phyloP scores from a whole-genome alignment of 257 asterid genomes.

The Buddleja alternifolia region DNA sequence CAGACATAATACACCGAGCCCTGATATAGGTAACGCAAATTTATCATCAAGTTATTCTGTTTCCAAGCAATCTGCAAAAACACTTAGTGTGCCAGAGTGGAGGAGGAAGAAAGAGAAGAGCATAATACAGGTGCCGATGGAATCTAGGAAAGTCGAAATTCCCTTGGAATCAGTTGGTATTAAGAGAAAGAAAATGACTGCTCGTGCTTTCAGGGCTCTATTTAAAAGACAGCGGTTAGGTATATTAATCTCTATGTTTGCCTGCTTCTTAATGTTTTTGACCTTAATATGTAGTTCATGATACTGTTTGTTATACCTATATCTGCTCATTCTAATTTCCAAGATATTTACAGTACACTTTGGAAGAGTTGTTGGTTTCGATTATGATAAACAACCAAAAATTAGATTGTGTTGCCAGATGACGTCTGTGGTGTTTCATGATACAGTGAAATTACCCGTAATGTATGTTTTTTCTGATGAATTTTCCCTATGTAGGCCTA shows the following conservation, averaged over 20 bases:
- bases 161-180: conserved; percentile 32
- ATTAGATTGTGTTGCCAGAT: conserved; percentile 10
- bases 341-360: no score
- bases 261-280: neutral
- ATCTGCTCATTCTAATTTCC: no score
- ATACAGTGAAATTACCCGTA: neutral
- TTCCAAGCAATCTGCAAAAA: no score
- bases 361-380: neutral
- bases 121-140: conserved; percentile 32
- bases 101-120: conserved; percentile 32
- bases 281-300: no score
- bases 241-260: conserved; percentile 13
- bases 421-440: conserved; percentile 19
- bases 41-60: no score
- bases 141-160: conserved; percentile 38
- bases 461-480: conserved; percentile 12
- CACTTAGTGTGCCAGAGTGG: no score
- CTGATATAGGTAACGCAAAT: no score
- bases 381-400: neutral
- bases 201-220: conserved; percentile 37
- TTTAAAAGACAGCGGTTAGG: conserved; percentile 39
- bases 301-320: no score
- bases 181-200: conserved; percentile 51
- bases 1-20: no score
- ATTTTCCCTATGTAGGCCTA: neutral